Conservation (phyloP, 2,329 filamentous ascomycete species). For the Fusarium sp. region DNA sequence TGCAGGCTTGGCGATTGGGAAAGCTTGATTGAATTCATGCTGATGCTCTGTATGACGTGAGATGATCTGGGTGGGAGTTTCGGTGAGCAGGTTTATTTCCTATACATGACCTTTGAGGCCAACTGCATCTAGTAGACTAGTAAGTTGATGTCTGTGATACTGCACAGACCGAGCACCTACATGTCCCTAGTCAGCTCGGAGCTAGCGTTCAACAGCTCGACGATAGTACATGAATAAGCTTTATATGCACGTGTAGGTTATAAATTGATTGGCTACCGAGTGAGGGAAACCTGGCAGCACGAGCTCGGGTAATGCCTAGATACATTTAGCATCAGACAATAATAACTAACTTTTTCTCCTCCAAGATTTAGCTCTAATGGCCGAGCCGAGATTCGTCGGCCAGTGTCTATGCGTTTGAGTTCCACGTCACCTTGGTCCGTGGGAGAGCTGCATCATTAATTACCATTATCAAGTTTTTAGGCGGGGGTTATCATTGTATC, state of each 20-base stretch:
- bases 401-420: background rate
- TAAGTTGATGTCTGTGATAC: background rate
- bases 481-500: background rate
- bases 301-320: background rate
- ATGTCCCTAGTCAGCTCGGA: no score
- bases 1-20: conserved; percentile 39
- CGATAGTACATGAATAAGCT: background rate
- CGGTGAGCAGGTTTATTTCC: conserved; percentile 3
- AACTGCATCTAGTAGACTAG: background rate
- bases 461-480: background rate
- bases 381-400: conserved; percentile 10
- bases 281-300: background rate
- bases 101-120: background rate
- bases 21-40: conserved; percentile 33
- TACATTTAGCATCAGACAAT: no score
- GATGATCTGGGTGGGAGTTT: background rate
- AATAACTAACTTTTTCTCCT: no score
- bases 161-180: background rate
- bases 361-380: conserved; percentile 6
- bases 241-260: background rate
- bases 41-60: conserved; percentile 22
- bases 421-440: no score
- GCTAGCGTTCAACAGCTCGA: background rate
- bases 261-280: background rate
- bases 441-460: background rate